Percentiles rank a stretch among this genome's conserved stretches.
Evolutionary conservation across 1,284 basidiomycete species (phyloP).

Genomic region (Inonotus hispidus): DNA sequence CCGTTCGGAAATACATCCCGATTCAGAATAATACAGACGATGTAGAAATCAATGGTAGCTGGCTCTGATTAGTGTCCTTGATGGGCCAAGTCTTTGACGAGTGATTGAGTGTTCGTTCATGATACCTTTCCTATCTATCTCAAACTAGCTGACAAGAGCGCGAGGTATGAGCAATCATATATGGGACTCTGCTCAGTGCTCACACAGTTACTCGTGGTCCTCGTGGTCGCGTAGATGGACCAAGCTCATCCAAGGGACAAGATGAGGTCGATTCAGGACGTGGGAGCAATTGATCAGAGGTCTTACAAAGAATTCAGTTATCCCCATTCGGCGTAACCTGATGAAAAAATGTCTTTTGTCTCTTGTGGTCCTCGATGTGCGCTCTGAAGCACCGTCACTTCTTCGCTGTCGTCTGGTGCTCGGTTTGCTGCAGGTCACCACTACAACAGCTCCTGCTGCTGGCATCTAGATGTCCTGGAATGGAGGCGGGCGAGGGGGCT

Average conservation of each 20-base stretch:
- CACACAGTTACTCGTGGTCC: no score
- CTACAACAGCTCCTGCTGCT: neutral
- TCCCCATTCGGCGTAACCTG: neutral
- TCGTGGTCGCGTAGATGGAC: no score
- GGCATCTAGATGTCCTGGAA: neutral
- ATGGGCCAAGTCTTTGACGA: neutral
- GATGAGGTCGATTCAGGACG: no score
- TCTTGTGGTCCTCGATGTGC: neutral
- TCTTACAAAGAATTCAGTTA: no score
- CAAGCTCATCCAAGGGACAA: no score
- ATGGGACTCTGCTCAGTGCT: no score
- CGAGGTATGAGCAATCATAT: no score
- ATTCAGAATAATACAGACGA: neutral
- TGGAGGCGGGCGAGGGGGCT: neutral
- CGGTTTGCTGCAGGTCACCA: neutral
- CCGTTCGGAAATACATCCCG: neutral
- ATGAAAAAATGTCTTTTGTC: neutral
- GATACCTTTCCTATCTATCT: neutral
- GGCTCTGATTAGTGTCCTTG: neutral
- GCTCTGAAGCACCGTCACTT: neutral
- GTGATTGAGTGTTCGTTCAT: neutral
- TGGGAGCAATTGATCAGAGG: no score
- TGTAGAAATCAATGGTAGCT: neutral
- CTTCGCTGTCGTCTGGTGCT: neutral
- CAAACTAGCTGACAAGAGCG: no score